These are phyloP conservation scores for Moesziomyces sp. DNA, from an alignment of 1,284 basidiomycete species.

Conservation along the genomic window DNA sequence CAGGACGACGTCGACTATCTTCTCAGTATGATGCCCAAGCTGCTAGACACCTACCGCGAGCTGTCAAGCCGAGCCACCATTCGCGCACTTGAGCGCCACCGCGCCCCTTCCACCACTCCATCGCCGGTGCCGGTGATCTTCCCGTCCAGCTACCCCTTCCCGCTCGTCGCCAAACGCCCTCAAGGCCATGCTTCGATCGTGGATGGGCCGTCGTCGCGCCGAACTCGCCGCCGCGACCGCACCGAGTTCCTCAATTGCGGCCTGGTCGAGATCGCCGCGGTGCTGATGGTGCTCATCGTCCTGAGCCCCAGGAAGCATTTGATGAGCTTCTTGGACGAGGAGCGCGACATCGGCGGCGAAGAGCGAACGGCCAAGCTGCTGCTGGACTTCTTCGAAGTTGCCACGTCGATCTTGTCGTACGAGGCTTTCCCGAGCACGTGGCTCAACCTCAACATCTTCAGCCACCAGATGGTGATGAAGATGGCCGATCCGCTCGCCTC, in stretches of 20 bases:
- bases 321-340: slow-evolving; percentile 75
- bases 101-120: slow-evolving; percentile 73
- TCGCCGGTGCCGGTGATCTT: slow-evolving; percentile 82
- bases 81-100: slow-evolving; percentile 78
- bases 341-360: slow-evolving; percentile 56
- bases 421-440: slow-evolving; percentile 90
- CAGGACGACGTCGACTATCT: slow-evolving; percentile 93
- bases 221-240: slow-evolving; percentile 37
- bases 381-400: slow-evolving; percentile 82
- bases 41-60: slow-evolving; percentile 88
- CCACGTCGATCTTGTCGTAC: slow-evolving; percentile 83
- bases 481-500: slow-evolving; percentile 84
- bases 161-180: slow-evolving; percentile 78
- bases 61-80: slow-evolving; percentile 77
- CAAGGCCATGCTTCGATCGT: slow-evolving; percentile 65
- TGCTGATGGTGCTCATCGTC: slow-evolving; percentile 83
- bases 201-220: slow-evolving; percentile 48
- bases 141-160: slow-evolving; percentile 92
- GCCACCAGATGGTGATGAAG: slow-evolving; percentile 87
- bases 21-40: slow-evolving; percentile 83
- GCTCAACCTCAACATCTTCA: slow-evolving; percentile 90
- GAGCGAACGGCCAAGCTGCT: slow-evolving; percentile 75
- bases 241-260: slow-evolving; percentile 76
- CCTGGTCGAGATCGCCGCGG: slow-evolving; percentile 85
- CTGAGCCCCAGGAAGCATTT: slow-evolving; percentile 83